A percentile compares a stretch with the other conserved stretches of the same genome.
These are phyloP conservation scores for Phytophthora fragariae DNA, from an alignment of 352 stramenopile species.

Conservation along the genomic window DNA sequence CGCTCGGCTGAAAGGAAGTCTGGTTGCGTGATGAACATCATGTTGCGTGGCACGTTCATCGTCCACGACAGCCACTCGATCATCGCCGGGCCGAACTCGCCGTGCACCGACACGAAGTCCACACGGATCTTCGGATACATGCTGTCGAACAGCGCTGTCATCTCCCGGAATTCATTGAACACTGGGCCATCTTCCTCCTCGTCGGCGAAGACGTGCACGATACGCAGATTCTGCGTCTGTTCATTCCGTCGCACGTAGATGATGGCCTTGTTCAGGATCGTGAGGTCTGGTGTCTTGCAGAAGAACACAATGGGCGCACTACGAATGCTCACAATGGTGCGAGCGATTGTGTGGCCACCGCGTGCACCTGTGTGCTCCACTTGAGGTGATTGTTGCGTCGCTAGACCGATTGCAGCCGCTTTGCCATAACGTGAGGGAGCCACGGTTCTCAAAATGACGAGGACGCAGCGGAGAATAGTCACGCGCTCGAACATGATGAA, in stretches of 20 bases:
- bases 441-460: slow-evolving; percentile 48
- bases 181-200: slow-evolving; percentile 22
- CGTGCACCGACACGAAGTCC: slow-evolving; percentile 65
- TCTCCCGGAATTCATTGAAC: slow-evolving; percentile 39
- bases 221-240: slow-evolving; percentile 83
- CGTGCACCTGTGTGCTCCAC: slow-evolving; percentile 49
- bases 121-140: slow-evolving; percentile 89
- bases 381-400: neutral
- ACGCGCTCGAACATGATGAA: slow-evolving; percentile 69
- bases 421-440: slow-evolving; percentile 44
- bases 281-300: slow-evolving; percentile 85
- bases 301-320: slow-evolving; percentile 86
- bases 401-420: slow-evolving; percentile 15
- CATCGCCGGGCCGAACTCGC: slow-evolving; percentile 60
- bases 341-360: slow-evolving; percentile 54
- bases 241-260: slow-evolving; percentile 90
- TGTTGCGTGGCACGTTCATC: slow-evolving; percentile 73
- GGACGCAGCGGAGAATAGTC: slow-evolving; percentile 40
- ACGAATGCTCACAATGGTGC: slow-evolving; percentile 58
- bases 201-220: slow-evolving; percentile 79
- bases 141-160: slow-evolving; percentile 72
- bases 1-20: slow-evolving; percentile 63
- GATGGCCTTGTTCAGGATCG: slow-evolving; percentile 91
- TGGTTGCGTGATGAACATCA: slow-evolving; percentile 91
- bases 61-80: slow-evolving; percentile 74